Evolutionary conservation across 345 rosid species (phyloP).

Genomic region (Gossypium anomalum): DNA sequence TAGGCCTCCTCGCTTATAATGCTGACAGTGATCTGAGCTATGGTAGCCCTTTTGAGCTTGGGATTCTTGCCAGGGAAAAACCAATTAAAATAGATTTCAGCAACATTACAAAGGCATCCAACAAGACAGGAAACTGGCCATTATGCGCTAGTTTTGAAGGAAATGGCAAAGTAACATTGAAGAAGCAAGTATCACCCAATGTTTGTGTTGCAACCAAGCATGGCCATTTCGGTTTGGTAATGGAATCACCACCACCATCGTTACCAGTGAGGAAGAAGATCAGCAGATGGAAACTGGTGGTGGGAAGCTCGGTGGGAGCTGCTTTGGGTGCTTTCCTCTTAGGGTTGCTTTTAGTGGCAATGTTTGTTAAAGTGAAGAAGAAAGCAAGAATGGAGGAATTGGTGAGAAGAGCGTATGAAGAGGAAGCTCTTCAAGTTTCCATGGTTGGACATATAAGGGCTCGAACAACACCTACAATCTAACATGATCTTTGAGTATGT

Average conservation of each 20-base stretch:
- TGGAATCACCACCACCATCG: conserved; percentile 20
- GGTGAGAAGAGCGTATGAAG: conserved; percentile 91
- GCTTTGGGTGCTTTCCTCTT: conserved; percentile 57
- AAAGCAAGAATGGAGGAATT: conserved; percentile 69
- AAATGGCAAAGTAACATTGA: conserved; percentile 52
- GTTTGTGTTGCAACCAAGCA: conserved; percentile 54
- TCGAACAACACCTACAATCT: conserved; percentile 45
- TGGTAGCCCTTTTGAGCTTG: conserved; percentile 55
- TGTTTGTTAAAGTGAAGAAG: conserved; percentile 69
- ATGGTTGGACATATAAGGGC: conserved; percentile 89
- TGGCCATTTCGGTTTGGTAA: conserved; percentile 82
- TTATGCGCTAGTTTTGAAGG: conserved; percentile 67
- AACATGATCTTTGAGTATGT: conserved; percentile 24
- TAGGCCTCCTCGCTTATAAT: conserved; percentile 81
- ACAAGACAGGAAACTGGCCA: conserved; percentile 34
- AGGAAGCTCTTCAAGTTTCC: conserved; percentile 84
- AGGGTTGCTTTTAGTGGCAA: conserved; percentile 65
- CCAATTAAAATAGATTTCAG: conserved; percentile 65
- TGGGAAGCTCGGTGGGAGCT: conserved; percentile 73
- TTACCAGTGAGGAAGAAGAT: conserved; percentile 31
- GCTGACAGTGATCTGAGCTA: conserved; percentile 32
- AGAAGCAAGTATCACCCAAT: conserved; percentile 37
- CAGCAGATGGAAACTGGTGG: conserved; percentile 69
- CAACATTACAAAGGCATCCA: conserved; percentile 24
- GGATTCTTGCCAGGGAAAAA: conserved; percentile 37